These are phyloP conservation scores for Cercospora sp. DNA, from an alignment of 2,329 filamentous ascomycete genomes.

Conservation along the genomic window DNA sequence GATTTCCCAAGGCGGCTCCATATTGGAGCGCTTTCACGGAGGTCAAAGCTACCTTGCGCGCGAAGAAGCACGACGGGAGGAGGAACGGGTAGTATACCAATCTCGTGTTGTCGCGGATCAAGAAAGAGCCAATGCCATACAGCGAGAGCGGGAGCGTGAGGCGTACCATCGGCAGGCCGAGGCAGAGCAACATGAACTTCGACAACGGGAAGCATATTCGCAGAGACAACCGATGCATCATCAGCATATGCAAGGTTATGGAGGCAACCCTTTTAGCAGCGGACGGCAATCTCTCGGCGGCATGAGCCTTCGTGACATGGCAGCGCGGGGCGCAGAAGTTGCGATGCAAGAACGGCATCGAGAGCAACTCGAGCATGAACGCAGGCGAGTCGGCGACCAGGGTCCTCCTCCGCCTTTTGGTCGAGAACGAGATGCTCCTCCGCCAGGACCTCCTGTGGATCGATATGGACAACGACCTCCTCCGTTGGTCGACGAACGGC, in stretches of 20 bases:
- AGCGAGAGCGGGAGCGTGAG: slow-evolving; percentile 12
- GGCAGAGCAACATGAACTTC: slow-evolving; percentile 8
- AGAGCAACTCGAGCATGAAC: slow-evolving; percentile 23
- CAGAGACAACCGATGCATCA: slow-evolving; percentile 6
- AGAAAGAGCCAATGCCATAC: slow-evolving; percentile 10
- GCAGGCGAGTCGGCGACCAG: slow-evolving; percentile 21
- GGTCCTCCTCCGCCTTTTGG: slow-evolving; percentile 16
- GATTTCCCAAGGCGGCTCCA: slow-evolving; percentile 23
- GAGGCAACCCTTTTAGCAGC: slow-evolving; percentile 3
- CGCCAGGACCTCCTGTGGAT: slow-evolving; percentile 3
- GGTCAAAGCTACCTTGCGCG: slow-evolving; percentile 25
- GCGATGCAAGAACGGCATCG: slow-evolving; percentile 22
- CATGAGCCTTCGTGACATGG: slow-evolving; percentile 28
- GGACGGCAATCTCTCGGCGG: slow-evolving; percentile 14
- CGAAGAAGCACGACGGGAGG: slow-evolving; percentile 32
- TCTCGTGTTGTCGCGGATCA: slow-evolving; percentile 15
- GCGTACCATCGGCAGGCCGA: slow-evolving; percentile 5
- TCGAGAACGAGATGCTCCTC: slow-evolving; percentile 14
- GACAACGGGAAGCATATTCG: slow-evolving; percentile 5
- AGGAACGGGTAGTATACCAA: slow-evolving; percentile 22
- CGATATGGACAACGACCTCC: slow-evolving; percentile 7
- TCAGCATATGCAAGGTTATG: not conserved
- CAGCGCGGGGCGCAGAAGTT: slow-evolving; percentile 29
- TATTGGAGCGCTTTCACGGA: slow-evolving; percentile 30
- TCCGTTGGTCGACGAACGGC: slow-evolving; percentile 4